Evolutionary conservation across 140 eudicot genomes (phyloP), one percentile per base, ranked within the genome.

Genomic region (Bidens hawaiensis): DNA sequence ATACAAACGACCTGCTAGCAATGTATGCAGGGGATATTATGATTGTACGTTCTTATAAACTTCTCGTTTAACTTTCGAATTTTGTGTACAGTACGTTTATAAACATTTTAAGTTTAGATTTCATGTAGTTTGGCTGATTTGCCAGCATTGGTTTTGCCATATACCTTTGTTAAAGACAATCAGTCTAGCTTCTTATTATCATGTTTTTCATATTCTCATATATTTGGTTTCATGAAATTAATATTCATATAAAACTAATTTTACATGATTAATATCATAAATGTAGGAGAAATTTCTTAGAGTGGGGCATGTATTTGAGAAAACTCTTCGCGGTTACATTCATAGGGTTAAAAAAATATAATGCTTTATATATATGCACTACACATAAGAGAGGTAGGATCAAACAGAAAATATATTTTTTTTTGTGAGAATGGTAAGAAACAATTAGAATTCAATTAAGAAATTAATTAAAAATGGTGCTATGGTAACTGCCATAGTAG

Each of bases 11-110:
- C 62, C 99, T 96, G 4, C 71, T 93, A 59, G 95, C 96, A 61
- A 93, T 93, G 99, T 93, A 93, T 73, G 96, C 95, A 22, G 99
- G 99, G 2, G 99, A 93, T 78, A 82, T 88, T 51, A 93, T 93
- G 99, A 93, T 96, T 11, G 96, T 93, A 72, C 78, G 91, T 73
- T 40, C 55, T 63, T 56, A 51, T 33, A 27, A 10, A 34, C 18
- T 57, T 26, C 3, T 11, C 58, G 34, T 14, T 24, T 13, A 40
- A 52, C 14, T 23, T 21, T 33, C 16, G 21, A 11, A 16, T 33
- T 21, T 7, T n/a, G 2, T 46, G 9, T 36, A 36, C 2, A n/a
- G n/a, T n/a, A n/a, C n/a, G n/a, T 9, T 36, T 36, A n/a, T n/a
- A n/a, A n/a, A n/a, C n/a, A n/a, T n/a, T n/a, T n/a, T n/a, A n/a